Evolutionary conservation across 2,329 filamentous ascomycete species (phyloP).

Genomic region (Colletotrichum noveboracense): DNA sequence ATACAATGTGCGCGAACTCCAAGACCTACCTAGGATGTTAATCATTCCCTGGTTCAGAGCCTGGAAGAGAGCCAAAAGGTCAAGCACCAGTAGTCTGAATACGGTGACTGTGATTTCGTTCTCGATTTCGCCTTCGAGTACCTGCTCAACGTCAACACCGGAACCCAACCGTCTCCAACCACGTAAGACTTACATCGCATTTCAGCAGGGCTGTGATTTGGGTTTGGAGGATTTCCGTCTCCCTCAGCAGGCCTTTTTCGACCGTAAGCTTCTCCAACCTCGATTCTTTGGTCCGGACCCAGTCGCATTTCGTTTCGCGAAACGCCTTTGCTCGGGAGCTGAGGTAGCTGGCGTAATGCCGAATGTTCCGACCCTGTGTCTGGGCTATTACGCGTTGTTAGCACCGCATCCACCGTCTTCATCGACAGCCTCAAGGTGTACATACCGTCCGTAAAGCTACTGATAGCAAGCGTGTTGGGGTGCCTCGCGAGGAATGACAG

Average conservation of each 20-base stretch:
- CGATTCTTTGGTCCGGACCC: conserved; percentile 82
- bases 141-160: conserved; percentile 50
- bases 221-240: conserved; percentile 88
- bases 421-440: conserved; percentile 20
- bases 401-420: background rate
- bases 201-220: conserved; percentile 86
- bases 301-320: conserved; percentile 85
- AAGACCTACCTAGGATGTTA: conserved; percentile 81
- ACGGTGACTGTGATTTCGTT: conserved; percentile 97
- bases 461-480: conserved; percentile 83
- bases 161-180: background rate
- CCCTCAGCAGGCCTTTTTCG: conserved; percentile 89
- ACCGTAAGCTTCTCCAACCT: conserved; percentile 85
- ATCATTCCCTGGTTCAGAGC: conserved; percentile 97
- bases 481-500: conserved; percentile 83
- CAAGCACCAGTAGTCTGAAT: conserved; percentile 88
- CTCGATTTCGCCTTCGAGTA: conserved; percentile 86
- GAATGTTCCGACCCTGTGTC: conserved; percentile 93
- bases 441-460: conserved; percentile 90
- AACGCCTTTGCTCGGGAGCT: conserved; percentile 82
- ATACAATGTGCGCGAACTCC: conserved; percentile 1
- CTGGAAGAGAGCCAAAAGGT: conserved; percentile 88
- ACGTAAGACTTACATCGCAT: conserved; percentile 75
- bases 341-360: conserved; percentile 88
- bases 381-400: conserved; percentile 65